Evolutionary conservation across 805 yeast genomes (phyloP).

Genomic region (Wickerhamomyces bovis): DNA sequence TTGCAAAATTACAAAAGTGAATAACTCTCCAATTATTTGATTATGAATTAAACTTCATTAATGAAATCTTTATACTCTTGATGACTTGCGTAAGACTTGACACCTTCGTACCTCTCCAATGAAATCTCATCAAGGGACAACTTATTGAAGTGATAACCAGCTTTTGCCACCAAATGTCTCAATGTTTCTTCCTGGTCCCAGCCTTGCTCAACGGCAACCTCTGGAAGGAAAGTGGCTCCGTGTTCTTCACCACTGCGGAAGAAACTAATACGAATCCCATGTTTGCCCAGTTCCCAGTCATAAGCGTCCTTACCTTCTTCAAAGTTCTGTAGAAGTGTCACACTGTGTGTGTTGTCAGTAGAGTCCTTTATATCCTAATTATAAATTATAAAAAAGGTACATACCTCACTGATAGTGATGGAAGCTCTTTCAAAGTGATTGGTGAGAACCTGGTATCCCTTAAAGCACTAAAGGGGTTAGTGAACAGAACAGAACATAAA

Average conservation of each 20-base stretch:
- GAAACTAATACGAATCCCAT: slow-evolving; percentile 69
- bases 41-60: background rate
- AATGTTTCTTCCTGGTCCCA: slow-evolving; percentile 76
- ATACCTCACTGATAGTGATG: slow-evolving; percentile 40
- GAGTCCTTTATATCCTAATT: no score
- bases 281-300: slow-evolving; percentile 78
- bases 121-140: slow-evolving; percentile 33
- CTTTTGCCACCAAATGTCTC: slow-evolving; percentile 63
- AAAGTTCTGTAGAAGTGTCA: slow-evolving; percentile 61
- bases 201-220: slow-evolving; percentile 81
- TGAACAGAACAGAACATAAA: no score
- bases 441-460: slow-evolving; percentile 77
- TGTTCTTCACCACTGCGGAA: slow-evolving; percentile 30
- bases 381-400: background rate
- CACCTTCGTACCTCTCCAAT: slow-evolving; percentile 52
- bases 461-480: slow-evolving; percentile 38
- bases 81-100: slow-evolving; percentile 37
- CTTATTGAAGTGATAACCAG: slow-evolving; percentile 40
- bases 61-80: slow-evolving; percentile 29
- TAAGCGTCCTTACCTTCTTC: slow-evolving; percentile 42
- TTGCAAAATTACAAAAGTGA: slow-evolving; percentile 11
- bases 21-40: background rate
- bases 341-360: slow-evolving; percentile 24
- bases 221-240: slow-evolving; percentile 85
- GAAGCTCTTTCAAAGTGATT: slow-evolving; percentile 48